Evolutionary conservation across 345 rosid species (phyloP).

Genomic region (Lepidium africanum): DNA sequence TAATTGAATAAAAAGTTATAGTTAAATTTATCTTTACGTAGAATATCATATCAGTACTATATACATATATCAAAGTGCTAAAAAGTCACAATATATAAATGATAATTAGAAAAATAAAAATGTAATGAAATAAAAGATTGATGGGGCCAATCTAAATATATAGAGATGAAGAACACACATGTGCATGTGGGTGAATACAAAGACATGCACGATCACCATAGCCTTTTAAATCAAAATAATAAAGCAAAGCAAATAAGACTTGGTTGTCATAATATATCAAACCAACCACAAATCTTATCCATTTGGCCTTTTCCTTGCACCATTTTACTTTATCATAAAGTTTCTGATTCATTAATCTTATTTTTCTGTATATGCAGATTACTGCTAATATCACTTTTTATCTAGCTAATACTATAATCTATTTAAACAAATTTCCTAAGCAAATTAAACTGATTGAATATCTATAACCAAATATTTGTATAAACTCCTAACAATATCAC

Average conservation of each 20-base stretch:
- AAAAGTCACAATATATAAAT: neutral
- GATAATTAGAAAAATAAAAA: neutral
- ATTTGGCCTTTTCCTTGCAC: conserved; percentile 20
- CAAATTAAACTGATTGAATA: too few relatives aligned
- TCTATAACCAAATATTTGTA: too few relatives aligned
- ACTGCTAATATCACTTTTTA: neutral
- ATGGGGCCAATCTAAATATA: neutral
- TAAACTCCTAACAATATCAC: too few relatives aligned
- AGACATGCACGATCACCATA: conserved; percentile 31
- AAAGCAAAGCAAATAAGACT: conserved; percentile 11
- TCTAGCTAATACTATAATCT: neutral
- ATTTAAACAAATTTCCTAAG: neutral
- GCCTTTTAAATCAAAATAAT: conserved; percentile 3
- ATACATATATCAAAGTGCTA: neutral
- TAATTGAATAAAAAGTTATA: too few relatives aligned
- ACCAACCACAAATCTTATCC: conserved; percentile 31
- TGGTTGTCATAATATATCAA: conserved; percentile 14
- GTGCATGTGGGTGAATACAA: conserved; percentile 34
- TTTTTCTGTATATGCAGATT: neutral
- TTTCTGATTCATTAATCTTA: neutral
- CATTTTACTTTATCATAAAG: conserved; percentile 17
- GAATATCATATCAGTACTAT: too few relatives aligned
- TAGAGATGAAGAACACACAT: conserved; percentile 20
- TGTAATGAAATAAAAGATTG: neutral
- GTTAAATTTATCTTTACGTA: too few relatives aligned